Percentiles rank a stretch among this genome's conserved stretches.
Conservation (phyloP, 2,329 filamentous ascomycete species). For the Escovopsis sp. region DNA sequence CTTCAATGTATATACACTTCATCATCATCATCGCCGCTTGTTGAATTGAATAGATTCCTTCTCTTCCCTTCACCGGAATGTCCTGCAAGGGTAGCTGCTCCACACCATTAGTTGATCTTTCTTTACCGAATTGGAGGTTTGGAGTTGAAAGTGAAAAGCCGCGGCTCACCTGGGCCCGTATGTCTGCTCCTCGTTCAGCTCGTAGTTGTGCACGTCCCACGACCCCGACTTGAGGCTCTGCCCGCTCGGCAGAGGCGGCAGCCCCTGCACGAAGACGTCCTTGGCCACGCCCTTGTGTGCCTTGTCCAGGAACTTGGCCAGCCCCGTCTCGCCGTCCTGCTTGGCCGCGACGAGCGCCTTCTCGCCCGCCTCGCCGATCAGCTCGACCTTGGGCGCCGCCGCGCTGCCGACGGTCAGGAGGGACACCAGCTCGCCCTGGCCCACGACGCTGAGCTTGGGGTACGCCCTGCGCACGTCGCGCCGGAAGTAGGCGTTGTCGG, state of each 20-base stretch:
- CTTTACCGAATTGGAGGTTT: too few species aligned
- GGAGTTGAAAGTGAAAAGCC: too few species aligned
- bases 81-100: conserved; percentile 49
- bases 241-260: conserved; percentile 80
- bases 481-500: conserved; percentile 54
- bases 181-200: conserved; percentile 47
- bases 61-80: conserved; percentile 43
- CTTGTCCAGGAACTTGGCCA: conserved; percentile 58
- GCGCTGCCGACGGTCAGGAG: conserved; percentile 76
- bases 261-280: conserved; percentile 58
- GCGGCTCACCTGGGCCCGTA: conserved; percentile 51
- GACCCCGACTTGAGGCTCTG: conserved; percentile 36
- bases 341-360: conserved; percentile 60
- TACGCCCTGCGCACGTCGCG: conserved; percentile 76
- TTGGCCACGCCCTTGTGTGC: conserved; percentile 36
- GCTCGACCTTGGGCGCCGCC: conserved; percentile 64
- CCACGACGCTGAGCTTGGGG: conserved; percentile 63
- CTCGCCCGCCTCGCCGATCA: conserved; percentile 47
- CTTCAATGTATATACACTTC: conserved; percentile 17
- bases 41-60: conserved; percentile 2
- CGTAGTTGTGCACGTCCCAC: conserved; percentile 56
- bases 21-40: conserved; percentile 6
- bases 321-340: conserved; percentile 54
- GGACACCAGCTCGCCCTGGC: conserved; percentile 71
- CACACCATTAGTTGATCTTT: neutral